These are phyloP conservation scores for Russula abietina DNA, from an alignment of 768 basidiomycete species.

Conservation along the genomic window DNA sequence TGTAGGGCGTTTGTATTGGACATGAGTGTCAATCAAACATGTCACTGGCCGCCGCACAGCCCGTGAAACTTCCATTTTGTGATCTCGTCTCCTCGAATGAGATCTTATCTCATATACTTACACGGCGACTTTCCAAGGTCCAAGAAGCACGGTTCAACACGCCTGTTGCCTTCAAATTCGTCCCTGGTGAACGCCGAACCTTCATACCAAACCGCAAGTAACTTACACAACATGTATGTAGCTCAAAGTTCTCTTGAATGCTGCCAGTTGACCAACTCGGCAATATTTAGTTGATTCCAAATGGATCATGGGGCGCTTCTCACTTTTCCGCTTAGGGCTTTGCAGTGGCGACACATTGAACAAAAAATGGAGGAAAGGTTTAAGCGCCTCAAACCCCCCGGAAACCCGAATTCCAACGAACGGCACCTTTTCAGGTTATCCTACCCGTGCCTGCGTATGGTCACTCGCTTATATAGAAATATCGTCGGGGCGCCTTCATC, in stretches of 20 bases:
- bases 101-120: too few relatives aligned
- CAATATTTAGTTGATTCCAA: not conserved
- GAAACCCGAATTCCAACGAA: not conserved
- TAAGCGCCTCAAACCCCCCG: not conserved
- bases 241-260: not conserved
- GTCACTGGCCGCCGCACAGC: not conserved
- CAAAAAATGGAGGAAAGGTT: not conserved
- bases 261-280: not conserved
- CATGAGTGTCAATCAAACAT: not conserved
- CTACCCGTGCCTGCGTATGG: not conserved
- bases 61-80: too few relatives aligned
- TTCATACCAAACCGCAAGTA: too few relatives aligned
- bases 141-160: too few relatives aligned
- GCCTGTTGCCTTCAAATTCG: too few relatives aligned
- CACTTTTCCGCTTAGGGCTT: constrained; percentile 3
- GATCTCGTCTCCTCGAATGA: too few relatives aligned
- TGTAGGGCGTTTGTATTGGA: too few relatives aligned
- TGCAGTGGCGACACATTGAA: not conserved
- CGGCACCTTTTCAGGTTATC: not conserved
- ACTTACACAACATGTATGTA: too few relatives aligned
- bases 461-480: not conserved
- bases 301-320: not conserved
- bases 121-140: too few relatives aligned
- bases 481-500: not conserved
- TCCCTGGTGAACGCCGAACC: too few relatives aligned